phyloP scores from a whole-genome alignment of 306 rosid species.

The Cicer bijugum region DNA sequence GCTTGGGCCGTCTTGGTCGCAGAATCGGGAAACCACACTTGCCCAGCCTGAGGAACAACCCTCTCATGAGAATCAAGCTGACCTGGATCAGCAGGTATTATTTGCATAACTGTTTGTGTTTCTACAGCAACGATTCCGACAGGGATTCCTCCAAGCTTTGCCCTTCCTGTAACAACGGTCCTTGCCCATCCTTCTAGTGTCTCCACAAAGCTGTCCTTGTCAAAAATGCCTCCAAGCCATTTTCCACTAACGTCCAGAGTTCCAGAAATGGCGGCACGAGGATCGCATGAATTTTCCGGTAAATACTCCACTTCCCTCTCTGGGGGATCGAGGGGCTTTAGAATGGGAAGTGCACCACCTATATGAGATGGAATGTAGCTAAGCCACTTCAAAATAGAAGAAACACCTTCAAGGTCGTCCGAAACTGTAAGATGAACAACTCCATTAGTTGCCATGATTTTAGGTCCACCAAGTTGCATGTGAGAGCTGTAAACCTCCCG shows the following conservation, averaged over 20 bases:
- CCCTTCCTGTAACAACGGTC: conserved; percentile 97
- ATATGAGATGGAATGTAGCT: conserved; percentile 85
- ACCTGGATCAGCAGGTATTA: conserved; percentile 99
- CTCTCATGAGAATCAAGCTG: conserved; percentile 97
- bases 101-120: conserved; percentile 97
- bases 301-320: conserved; percentile 81
- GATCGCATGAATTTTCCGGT: conserved; percentile 94
- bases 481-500: conserved; percentile 99
- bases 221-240: conserved; percentile 96
- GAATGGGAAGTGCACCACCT: conserved; percentile 87
- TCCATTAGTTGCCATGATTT: conserved; percentile 98
- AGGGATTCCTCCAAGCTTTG: conserved; percentile 99
- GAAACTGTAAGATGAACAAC: conserved; percentile 97
- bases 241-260: conserved; percentile 63
- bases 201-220: conserved; percentile 95
- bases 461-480: conserved; percentile 99
- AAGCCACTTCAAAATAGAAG: conserved; percentile 94
- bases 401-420: conserved; percentile 93
- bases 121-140: conserved; percentile 94
- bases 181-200: conserved; percentile 99
- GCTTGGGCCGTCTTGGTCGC: conserved; percentile 97
- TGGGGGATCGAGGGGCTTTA: conserved; percentile 82
- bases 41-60: conserved; percentile 99
- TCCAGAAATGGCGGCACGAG: conserved; percentile 92
- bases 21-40: conserved; percentile 99